These are phyloP conservation scores for Pneumocystis wakefieldiae DNA, from an alignment of 1,139 yeast genomes.

Conservation along the genomic window DNA sequence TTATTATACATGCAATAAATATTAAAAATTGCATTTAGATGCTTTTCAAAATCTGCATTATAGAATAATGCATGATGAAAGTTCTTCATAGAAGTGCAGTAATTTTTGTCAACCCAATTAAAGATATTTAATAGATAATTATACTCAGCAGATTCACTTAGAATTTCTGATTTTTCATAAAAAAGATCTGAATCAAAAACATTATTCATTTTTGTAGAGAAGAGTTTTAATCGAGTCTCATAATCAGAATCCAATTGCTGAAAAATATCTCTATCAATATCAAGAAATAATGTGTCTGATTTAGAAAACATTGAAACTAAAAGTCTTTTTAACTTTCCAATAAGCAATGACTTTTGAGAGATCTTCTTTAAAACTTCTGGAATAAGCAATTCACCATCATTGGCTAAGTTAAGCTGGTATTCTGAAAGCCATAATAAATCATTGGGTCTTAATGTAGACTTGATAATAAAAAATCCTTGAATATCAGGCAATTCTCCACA, in stretches of 20 bases:
- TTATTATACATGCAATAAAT: not conserved
- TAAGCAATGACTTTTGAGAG: not conserved
- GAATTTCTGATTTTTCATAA: not conserved
- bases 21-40: not conserved
- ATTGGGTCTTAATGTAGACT: not conserved
- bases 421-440: not conserved
- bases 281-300: not conserved
- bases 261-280: not conserved
- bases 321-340: not conserved
- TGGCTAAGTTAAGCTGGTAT: not conserved
- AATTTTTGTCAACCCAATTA: not conserved
- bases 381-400: not conserved
- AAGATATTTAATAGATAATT: not conserved
- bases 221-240: not conserved
- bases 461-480: not conserved
- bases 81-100: not conserved
- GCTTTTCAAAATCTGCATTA: not conserved
- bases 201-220: not conserved
- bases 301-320: not conserved
- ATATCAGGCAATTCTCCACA: not conserved
- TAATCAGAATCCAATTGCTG: not conserved
- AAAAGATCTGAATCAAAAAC: not conserved
- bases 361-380: not conserved
- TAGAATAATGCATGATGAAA: not conserved
- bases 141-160: not conserved